Evolutionary conservation across 768 basidiomycete species (phyloP), one percentile per base, ranked within the genome.

Genomic region (Tremella yokohamensis): DNA sequence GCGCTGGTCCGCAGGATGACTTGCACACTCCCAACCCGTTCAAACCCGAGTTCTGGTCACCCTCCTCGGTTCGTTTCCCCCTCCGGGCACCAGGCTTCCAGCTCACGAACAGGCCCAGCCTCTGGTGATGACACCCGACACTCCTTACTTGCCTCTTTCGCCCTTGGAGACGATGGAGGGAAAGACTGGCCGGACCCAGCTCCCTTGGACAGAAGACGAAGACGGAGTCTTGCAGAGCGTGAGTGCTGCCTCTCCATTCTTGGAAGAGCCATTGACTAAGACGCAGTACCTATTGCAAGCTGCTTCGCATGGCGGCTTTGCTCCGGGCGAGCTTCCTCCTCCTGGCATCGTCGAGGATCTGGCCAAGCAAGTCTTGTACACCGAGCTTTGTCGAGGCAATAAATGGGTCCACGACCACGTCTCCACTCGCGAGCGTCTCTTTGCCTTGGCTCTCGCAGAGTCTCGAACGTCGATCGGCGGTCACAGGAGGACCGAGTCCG

Each of bases 161-260:
- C 19, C n/a, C 3, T 4, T 42, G 8, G 18, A 20, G 15, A 44
- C 24, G 22, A 3, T 22, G 3, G 16, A 25, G 15, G 37, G 19
- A 2, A 18, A 15, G 38, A 11, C 6, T 12, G 40, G 26, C 11
- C 24, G 42, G 34, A 39, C 55, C 6, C 39, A 38, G 11, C 22
- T 40, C 3, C 52, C 53, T 22, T 66, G 61, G 64, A 56, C 58
- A n/a, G 64, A 66, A 19, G 51, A 58, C 20, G 57, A 63, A 25
- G 58, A 66, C 24, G 55, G 62, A 9, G 40, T 62, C 40, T 38
- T 66, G 22, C 50, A 51, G 37, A 56, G 48, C 24, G 60, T 61
- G 39, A 40, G 60, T 45, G 4, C 22, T 15, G 4, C 22, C 22
- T 45, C 22, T 15, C 4, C 15, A n/a, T 45, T 40, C 39, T 18